Conservation (phyloP, 257 asterid genomes). For the Mitragyna speciosa region DNA sequence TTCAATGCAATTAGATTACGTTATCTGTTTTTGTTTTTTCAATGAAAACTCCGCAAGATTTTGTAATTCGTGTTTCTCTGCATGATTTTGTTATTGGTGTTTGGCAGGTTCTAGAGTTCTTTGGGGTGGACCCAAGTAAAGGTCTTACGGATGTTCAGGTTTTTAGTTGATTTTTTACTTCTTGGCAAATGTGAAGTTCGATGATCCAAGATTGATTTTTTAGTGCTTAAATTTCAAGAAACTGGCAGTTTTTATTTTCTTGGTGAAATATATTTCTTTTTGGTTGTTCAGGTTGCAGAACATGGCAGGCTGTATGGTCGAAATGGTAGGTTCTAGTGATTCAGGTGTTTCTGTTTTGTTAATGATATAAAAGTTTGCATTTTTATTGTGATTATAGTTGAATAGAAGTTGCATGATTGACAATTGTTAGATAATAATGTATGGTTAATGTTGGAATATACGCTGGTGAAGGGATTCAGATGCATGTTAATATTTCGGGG, state of each 20-base stretch:
- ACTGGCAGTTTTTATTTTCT: not conserved
- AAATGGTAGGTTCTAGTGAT: conserved; percentile 52
- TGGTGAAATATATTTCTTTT: not conserved
- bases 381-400: not conserved
- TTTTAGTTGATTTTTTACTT: conserved; percentile 15
- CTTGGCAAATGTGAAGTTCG: conserved; percentile 19
- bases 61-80: too few relatives aligned
- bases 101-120: conserved; percentile 74
- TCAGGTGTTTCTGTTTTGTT: not conserved
- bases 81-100: conserved; percentile 7
- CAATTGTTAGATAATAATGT: not conserved
- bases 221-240: not conserved
- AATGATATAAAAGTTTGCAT: not conserved
- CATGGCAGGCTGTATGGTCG: conserved; percentile 75
- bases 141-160: conserved; percentile 87
- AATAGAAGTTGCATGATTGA: not conserved
- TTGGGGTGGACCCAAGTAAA: conserved; percentile 67
- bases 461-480: not conserved
- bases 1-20: too few relatives aligned
- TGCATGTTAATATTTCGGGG: not conserved
- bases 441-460: not conserved
- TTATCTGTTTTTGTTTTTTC: too few relatives aligned
- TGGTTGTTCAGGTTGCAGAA: conserved; percentile 64
- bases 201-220: not conserved
- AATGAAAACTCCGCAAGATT: not conserved